Percentiles rank a stretch among this genome's conserved stretches.
phyloP scores from a whole-genome alignment of 2,329 filamentous ascomycete genomes.

The Bertia moriformis region DNA sequence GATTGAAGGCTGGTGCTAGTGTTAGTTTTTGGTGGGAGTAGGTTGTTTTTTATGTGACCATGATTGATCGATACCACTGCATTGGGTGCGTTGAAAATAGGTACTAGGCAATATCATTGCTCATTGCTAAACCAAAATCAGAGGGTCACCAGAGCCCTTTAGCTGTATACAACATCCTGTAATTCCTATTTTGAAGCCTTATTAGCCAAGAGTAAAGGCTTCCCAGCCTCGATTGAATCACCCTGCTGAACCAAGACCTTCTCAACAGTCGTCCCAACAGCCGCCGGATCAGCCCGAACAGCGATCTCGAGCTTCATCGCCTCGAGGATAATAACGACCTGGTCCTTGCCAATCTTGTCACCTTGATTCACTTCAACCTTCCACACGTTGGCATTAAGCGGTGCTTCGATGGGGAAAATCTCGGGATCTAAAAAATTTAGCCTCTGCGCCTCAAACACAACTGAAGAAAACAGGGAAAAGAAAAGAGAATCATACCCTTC shows the following conservation, averaged over 20 bases:
- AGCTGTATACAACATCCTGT: no score
- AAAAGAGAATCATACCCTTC: constrained; percentile 24
- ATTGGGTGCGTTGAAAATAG: no score
- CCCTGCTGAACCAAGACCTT: constrained; percentile 7
- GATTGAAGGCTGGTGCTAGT: constrained; percentile 42
- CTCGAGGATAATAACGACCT: constrained; percentile 30
- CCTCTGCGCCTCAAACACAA: no score
- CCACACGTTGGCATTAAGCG: constrained; percentile 36
- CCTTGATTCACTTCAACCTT: constrained; percentile 29
- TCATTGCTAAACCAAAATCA: no score
- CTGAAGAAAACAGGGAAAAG: no score
- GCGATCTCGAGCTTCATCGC: constrained; percentile 44
- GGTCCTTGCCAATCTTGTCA: constrained; percentile 21
- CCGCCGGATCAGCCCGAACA: constrained; percentile 10
- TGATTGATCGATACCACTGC: no score
- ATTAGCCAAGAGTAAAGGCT: constrained; percentile 5
- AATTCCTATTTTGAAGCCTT: no score
- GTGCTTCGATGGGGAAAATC: constrained; percentile 20
- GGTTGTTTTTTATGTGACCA: no score
- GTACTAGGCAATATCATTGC: no score
- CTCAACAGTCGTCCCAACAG: constrained; percentile 6
- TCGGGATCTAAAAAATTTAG: constrained; percentile 6
- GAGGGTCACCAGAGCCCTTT: no score
- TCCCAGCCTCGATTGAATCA: constrained; percentile 5
- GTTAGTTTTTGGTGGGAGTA: constrained; percentile 52